phyloP scores from a whole-genome alignment of 2,329 filamentous ascomycete species.

The Calcarisporium arbuscula region DNA sequence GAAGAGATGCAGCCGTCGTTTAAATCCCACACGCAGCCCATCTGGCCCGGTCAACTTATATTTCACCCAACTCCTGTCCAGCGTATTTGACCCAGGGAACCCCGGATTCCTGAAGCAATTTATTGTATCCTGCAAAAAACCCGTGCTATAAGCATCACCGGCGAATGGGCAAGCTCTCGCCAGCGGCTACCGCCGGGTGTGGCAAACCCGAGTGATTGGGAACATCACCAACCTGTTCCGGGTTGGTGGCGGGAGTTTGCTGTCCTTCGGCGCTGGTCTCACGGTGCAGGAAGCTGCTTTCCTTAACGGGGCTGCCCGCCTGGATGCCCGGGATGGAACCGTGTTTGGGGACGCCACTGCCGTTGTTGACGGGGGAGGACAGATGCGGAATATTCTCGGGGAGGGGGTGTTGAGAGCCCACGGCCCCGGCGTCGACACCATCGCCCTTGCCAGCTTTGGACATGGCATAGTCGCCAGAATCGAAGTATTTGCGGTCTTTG shows the following conservation, averaged over 20 bases:
- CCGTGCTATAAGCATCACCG: no score
- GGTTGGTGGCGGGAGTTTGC: slow-evolving; percentile 8
- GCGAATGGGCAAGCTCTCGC: slow-evolving; percentile 56
- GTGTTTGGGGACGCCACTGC: slow-evolving; percentile 26
- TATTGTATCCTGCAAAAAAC: no score
- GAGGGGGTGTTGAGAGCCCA: slow-evolving; percentile 90
- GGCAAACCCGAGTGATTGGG: no score
- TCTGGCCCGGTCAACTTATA: no score
- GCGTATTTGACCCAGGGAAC: no score
- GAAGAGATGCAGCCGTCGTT: no score
- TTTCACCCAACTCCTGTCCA: no score
- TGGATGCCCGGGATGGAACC: slow-evolving; percentile 43
- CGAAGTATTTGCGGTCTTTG: slow-evolving; percentile 98
- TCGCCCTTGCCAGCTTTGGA: slow-evolving; percentile 96
- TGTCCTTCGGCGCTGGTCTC: slow-evolving; percentile 65
- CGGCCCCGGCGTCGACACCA: slow-evolving; percentile 84
- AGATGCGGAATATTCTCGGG: slow-evolving; percentile 94
- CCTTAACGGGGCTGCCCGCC: slow-evolving; percentile 79
- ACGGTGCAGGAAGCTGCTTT: slow-evolving; percentile 78
- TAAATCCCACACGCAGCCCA: no score
- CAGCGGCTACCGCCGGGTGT: slow-evolving; percentile 16
- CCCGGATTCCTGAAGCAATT: no score
- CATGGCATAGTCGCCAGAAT: slow-evolving; percentile 92
- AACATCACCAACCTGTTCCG: no score
- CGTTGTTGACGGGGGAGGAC: slow-evolving; percentile 53